Conservation (phyloP, 2,329 filamentous ascomycete genomes). For the Xylaria sp. region DNA sequence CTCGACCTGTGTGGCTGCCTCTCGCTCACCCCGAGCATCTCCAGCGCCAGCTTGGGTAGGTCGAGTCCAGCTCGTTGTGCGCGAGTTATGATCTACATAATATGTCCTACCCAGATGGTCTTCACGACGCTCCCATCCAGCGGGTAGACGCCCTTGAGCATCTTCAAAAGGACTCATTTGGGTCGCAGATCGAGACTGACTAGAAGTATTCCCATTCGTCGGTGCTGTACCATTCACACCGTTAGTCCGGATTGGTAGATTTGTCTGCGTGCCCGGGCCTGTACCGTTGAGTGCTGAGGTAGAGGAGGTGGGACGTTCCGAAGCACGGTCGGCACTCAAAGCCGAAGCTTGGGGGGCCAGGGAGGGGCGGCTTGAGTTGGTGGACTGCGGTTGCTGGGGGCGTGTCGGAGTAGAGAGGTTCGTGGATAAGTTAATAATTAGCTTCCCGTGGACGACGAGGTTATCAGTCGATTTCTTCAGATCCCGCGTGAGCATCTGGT, state of each 20-base stretch:
- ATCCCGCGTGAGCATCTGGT: conserved; percentile 98
- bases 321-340: conserved; percentile 55
- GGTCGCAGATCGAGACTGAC: conserved; percentile 57
- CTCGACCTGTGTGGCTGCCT: conserved; percentile 92
- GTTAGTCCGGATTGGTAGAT: conserved; percentile 59
- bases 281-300: conserved; percentile 61
- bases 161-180: conserved; percentile 95
- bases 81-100: conserved; percentile 97
- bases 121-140: conserved; percentile 95
- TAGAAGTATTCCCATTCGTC: conserved; percentile 52
- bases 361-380: conserved; percentile 59
- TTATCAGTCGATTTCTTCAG: conserved; percentile 99
- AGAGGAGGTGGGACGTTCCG: conserved; percentile 64
- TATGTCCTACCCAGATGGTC: conserved; percentile 96
- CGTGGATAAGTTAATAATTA: conserved; percentile 95
- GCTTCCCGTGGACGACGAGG: conserved; percentile 94
- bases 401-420: conserved; percentile 80
- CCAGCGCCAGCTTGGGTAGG: conserved; percentile 79
- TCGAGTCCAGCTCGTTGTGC: conserved; percentile 95
- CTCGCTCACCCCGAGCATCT: conserved; percentile 79
- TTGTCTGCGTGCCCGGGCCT: conserved; percentile 54
- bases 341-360: conserved; percentile 59
- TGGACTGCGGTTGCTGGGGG: conserved; percentile 48
- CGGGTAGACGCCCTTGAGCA: conserved; percentile 88
- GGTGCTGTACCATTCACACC: conserved; percentile 55